Evolutionary conservation across 805 yeast species (phyloP), one percentile per base, ranked within the genome.

Genomic region (Dipodascus geniculatus): DNA sequence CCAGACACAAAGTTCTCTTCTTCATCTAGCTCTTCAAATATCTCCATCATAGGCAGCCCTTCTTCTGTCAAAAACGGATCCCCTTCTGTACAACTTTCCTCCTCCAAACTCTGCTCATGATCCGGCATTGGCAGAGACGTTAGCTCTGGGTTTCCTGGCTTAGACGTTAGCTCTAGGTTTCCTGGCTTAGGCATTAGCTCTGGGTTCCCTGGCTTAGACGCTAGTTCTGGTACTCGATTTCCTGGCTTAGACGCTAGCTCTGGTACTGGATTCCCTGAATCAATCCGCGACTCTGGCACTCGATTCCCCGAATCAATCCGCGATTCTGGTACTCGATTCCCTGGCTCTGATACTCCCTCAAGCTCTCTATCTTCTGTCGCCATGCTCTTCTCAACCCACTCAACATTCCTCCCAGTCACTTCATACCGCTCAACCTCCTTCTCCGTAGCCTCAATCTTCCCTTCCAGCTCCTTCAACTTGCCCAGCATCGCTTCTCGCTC

Each of bases 11-110:
- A 74, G 56, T 85, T 80, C 0, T 81, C 96, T n/a, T 85, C 82
- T 0, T 87, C 96, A 66, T 89, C 96, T 42, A 90, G 66, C 52
- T 82, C 85, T 63, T 89, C 97, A 52, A 82, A 74, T 22, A 90
- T 90, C 54, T 89, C 96, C 81, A 88, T 80, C 22, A 86, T 71
- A 0, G 87, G 89, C 1, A 82, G 61, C 8, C 44, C 44, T 1
- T 74, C 80, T 16, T 77, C 81, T 2, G 35, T 53, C 2, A 42
- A 48, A 53, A n/a, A 42, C 53, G 24, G 19, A 17, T 23, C 33
- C 11, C 11, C 20, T 19, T 8, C 48, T 28, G 49, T 42, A 16
- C 48, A 48, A 3, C 49, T 48, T 22, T 35, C 42, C 8, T 38
- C 28, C 16, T 42, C 22, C 16, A 74, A 55, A 73, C 14, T 33